Evolutionary conservation across 257 asterid species (phyloP), one percentile per base, ranked within the genome.

Genomic region (Vinca minor): DNA sequence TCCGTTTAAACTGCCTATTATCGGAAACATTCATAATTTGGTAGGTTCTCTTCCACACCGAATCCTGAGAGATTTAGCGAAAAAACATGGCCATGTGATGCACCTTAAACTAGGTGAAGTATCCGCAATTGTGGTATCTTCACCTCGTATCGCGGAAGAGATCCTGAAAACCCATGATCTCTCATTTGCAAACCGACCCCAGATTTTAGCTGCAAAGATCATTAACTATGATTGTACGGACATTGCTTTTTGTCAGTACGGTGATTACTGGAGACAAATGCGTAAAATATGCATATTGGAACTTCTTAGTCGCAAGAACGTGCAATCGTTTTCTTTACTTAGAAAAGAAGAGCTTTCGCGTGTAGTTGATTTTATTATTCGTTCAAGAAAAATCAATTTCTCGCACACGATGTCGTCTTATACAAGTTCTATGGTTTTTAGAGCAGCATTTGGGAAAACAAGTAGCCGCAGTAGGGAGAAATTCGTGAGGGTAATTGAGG

Each of bases 41-140:
- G n/a, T 48, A 5, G 15, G 48, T 1, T 44, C 48, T 17, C 48
- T 8, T 8, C 48, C 48, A 8, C 48, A 44, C 48, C 48, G 1
- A 8, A 44, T 17, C 9, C 48, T 44, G 48, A 44, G 48, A 44
- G 48, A 44, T 44, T 44, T 44, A 44, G 48, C 48, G 13, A 44
- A 44, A 44, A 44, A 44, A 17, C 48, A 44, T n/a, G n/a, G n/a
- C n/a, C n/a, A n/a, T n/a, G n/a, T n/a, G n/a, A n/a, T n/a, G n/a
- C n/a, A n/a, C n/a, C 59, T 53, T n/a, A 64, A 64, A 25, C 68
- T 74, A 1, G 75, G 78, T 2, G 56, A 69, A 53, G 45, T 74
- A 20, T 25, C 75, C 4, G 48, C 42, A 8, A 26, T 74, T 14
- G 64, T 74, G 8, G 52, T 69, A 35, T 74, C 78, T 14, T 74